Evolutionary conservation across 2,329 filamentous ascomycete genomes (phyloP), one percentile per base, ranked within the genome.

Genomic region (Sphaerostilbella broomeana): DNA sequence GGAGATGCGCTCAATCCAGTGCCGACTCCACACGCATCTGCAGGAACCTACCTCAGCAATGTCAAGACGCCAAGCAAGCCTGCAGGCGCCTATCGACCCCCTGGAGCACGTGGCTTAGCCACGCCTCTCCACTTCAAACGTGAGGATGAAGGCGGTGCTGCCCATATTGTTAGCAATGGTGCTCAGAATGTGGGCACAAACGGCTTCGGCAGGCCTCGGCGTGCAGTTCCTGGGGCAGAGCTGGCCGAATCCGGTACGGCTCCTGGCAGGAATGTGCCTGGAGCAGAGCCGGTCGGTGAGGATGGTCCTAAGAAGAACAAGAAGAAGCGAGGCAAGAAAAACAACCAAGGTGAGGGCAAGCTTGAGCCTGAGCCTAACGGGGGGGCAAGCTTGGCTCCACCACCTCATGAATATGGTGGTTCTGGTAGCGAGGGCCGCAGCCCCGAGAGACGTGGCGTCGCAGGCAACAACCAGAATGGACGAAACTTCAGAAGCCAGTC

Each of bases 51-150:
- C 56, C 72, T 95, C 37, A 84, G 80, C 49, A 89, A 84, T 4
- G 81, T 86, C 54, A 97, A 97, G 75, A 90, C 89, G 4, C 89
- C 92, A 4, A 92, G 87, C 45, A 98, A 98, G 70, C 88, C 92
- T 30, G 88, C 86, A n/a, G 92, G 92, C 50, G 92, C 92, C 3
- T 98, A 98, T 61, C 83, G 92, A 32, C 92, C 92, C 26, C 92
- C 92, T 3, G 92, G 92, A 50, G 92, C 92, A 19, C 84, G 92
- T 51, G 92, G 92, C 37, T 80, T 84, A 47, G 76, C 80, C 38
- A 97, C 92, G 1, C 92, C 92, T 8, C 71, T 97, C 47, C 86
- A 92, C 52, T 98, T 97, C 72, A 94, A 94, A 73, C 87, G 92
- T 42, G 92, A 98, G 63, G 92, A 98, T 49, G 87, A 98, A 65